Base-by-base conservation (phyloP, 176 grass and related monocot species). In the Triticum turgidum region DNA sequence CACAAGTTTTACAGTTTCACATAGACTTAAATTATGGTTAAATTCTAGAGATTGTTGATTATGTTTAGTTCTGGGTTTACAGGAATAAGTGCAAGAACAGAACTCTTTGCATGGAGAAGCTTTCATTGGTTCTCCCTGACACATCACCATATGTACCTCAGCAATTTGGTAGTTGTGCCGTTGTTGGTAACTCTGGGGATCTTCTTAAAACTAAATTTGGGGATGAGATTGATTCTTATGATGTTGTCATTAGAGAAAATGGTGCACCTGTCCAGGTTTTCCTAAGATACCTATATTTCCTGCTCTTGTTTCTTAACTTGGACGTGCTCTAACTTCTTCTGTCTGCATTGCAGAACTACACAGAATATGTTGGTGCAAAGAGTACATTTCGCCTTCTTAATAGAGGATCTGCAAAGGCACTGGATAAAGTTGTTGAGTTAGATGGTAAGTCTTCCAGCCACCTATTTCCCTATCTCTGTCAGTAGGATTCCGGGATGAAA, bases 311-410 rank as follows among this genome's bases (percentile, higher is more conserved):
- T 85, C 15, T 25, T 30, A 86, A 71, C 73, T 76, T 84, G 33
- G 44, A 86, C 34, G 73, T 80, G 45, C 32, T 30, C 27, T 39
- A 56, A 86, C 25, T 79, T 77, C 52, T 85, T 64, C 32, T 81
- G 14, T 71, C 10, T 77, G 64, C 92, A 61, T 78, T 47, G 73
- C 92, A 98, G 96, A 96, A 94, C 77, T 98, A 98, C 61, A 96
- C 92, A 24, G 91, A 96, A 81, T 90, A 94, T 85, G 96, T 98
- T 65, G 96, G 96, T 77, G 92, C 75, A 61, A 98, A 98, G 86
- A 94, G 96, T 96, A 96, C 93, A 76, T 98, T 98, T 89, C 93
- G 96, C 52, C 92, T 98, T 81, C 90, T 98, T 78, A 98, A 98
- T 35, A 91, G 96, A 96, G 96, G 96, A 86, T 96, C 96, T 89